Base-by-base conservation (phyloP, 805 yeast genomes). In the Saturnispora diversa region DNA sequence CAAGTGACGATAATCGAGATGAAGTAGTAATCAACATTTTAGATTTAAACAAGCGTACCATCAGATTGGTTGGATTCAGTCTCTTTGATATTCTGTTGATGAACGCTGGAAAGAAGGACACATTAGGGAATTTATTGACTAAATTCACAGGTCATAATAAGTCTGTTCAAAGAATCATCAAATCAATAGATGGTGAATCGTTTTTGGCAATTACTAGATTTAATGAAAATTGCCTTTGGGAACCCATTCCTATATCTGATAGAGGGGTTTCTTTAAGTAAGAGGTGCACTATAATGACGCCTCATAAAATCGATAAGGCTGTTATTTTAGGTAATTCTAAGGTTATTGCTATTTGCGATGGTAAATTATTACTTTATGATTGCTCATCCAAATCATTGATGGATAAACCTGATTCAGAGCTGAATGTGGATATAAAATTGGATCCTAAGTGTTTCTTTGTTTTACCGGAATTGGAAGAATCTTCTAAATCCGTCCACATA, bases 71-170 rank as follows among this genome's bases (percentile, higher is more conserved):
- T n/a, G 62, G 59, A 3, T 44, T 65, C 13, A 31, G 52, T 6
- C 53, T 62, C 23, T 52, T 50, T 13, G 60, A 56, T 25, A 21
- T 65, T 6, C 40, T 64, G 8, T 50, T 52, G 37, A 50, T 55
- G 39, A 50, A 47, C 19, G 37, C 39, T 26, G 11, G 7, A 2
- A 39, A 34, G 12, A 19, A 13, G 6, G 17, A 5, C 12, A 4
- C 10, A 2, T 48, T 63, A 9, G 67, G 65, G 5, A 46, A 46
- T 5, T 48, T 77, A 8, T 62, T 67, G 19, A 70, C 77, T 46
- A 78, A 81, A 49, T 74, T 80, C 40, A 85, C 94, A 2, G 97
- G 97, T 1, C 96, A 87, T 54, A 72, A 76, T 41, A 87, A 87
- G 54, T 84, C 95, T 0, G 77, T 88, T 17, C 75, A 74, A 48